These are phyloP conservation scores for Cardamine chenopodiifolia DNA, from an alignment of 345 rosid genomes.

Conservation along the genomic window DNA sequence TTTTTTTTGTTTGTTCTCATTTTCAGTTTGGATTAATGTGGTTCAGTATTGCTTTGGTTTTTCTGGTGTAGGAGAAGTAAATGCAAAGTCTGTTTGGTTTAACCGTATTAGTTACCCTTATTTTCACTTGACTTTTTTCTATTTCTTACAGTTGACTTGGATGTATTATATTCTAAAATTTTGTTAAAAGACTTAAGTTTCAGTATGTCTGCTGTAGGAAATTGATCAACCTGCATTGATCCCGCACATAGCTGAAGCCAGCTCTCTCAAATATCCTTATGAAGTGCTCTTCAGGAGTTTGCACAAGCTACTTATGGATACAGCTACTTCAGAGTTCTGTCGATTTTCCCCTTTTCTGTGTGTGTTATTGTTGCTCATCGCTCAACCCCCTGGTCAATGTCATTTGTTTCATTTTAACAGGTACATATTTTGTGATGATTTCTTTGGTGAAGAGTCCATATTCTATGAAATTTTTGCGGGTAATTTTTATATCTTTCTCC, in stretches of 20 bases:
- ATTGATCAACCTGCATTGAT: constrained; percentile 97
- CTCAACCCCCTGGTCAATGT: constrained; percentile 19
- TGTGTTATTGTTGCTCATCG: constrained; percentile 15
- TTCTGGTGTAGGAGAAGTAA: constrained; percentile 16
- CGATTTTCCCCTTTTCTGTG: constrained; percentile 27
- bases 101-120: constrained; percentile 1
- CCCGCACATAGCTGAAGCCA: constrained; percentile 99
- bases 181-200: constrained; percentile 29
- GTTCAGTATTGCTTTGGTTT: constrained; percentile 6
- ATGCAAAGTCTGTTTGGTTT: constrained; percentile 7
- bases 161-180: neutral
- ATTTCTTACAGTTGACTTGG: neutral
- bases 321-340: constrained; percentile 97
- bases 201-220: constrained; percentile 59
- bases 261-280: constrained; percentile 86
- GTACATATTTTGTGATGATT: constrained; percentile 93
- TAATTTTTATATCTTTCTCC: constrained; percentile 37
- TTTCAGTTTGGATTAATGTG: constrained; percentile 19
- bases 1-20: neutral
- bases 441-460: constrained; percentile 92
- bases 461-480: constrained; percentile 90
- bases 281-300: constrained; percentile 96
- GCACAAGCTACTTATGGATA: constrained; percentile 97
- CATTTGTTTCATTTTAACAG: constrained; percentile 48
- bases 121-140: neutral